phyloP scores from a whole-genome alignment of 495 filamentous ascomycete genomes.

The Polyplosphaeria fusca region DNA sequence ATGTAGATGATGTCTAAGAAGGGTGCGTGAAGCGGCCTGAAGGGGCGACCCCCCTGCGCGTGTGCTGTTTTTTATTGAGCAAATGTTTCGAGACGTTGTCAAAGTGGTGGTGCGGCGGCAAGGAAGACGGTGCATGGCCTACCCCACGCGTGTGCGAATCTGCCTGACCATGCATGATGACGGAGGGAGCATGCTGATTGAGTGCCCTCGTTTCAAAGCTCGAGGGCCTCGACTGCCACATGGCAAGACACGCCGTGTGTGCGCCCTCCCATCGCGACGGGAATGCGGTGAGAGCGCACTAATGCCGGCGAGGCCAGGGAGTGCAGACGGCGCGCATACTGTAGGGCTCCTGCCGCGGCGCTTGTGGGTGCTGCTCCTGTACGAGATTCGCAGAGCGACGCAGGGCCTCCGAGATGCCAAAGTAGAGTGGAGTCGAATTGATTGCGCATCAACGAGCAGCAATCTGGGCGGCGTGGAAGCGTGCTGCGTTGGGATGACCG shows the following conservation, averaged over 20 bases:
- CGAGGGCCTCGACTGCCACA: slow-evolving; percentile 21
- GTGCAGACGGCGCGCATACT: too few species aligned
- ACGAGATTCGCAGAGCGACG: slow-evolving; percentile 1
- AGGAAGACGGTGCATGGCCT: background rate
- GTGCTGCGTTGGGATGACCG: background rate
- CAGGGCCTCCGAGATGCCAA: slow-evolving; percentile 4
- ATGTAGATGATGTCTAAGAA: background rate
- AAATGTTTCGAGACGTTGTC: slow-evolving; percentile 25
- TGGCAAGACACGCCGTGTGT: slow-evolving; percentile 10
- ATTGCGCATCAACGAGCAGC: slow-evolving; percentile 8
- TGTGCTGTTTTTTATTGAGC: slow-evolving; percentile 23
- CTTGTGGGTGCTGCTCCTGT: slow-evolving; percentile 11
- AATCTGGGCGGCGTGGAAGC: background rate
- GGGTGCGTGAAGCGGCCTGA: background rate
- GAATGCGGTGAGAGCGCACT: slow-evolving; percentile 2
- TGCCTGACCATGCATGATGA: slow-evolving; percentile 25
- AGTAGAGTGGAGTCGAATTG: slow-evolving; percentile 6
- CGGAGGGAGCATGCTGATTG: slow-evolving; percentile 13
- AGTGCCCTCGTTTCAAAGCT: slow-evolving; percentile 18
- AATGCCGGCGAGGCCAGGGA: too few species aligned
- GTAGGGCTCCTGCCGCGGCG: slow-evolving; percentile 9
- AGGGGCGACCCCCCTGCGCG: background rate
- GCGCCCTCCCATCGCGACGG: slow-evolving; percentile 7
- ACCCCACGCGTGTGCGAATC: slow-evolving; percentile 2
- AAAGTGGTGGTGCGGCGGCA: slow-evolving; percentile 5